Base-by-base conservation (phyloP, 129 eudicot genomes). In the Silybum marianum region DNA sequence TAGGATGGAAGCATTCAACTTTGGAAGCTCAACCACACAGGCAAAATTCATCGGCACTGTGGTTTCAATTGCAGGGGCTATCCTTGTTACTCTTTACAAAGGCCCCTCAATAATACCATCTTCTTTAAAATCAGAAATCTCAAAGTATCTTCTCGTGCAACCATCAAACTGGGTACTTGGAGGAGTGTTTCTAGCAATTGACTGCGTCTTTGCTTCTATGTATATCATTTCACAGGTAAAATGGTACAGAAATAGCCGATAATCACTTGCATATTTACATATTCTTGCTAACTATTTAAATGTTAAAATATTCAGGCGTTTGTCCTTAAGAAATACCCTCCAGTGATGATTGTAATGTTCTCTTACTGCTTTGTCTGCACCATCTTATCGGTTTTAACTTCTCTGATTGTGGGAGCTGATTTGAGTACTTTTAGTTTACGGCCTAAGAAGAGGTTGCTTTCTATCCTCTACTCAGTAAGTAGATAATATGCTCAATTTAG, bases 61-160 rank as follows among this genome's bases (percentile, higher is more conserved):
- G 62, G 90, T 95, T 3, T 90, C 96, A 23, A 83, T 95, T 22
- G 75, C 84, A 69, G 97, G 98, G 76, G 98, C 98, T 3, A 88
- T 95, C 63, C 75, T 89, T 34, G 89, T 88, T 71, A 86, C 97
- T 19, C 93, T 90, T 4, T 95, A 95, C 85, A 76, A 85, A 77
- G 98, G 98, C 70, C 94, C 96, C 42, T 69, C 84, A 36, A 69
- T 92, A 75, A 25, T 90, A 39, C 10, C 75, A 6, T 44, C 73
- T 26, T 1, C 48, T 21, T 76, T 83, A 54, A 7, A 89, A 32
- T 26, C 82, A 34, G 73, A 51, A 24, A 42, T 82, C 42, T 69
- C 75, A 0, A 30, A 78, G 30, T n/a, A 66, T 77, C 88, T 83
- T 65, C 80, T 76, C 1, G 70, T 23, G 10, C 91, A 86, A 78